Base-by-base conservation (phyloP, 2,329 filamentous ascomycete genomes). In the Aureobasidium sp. region DNA sequence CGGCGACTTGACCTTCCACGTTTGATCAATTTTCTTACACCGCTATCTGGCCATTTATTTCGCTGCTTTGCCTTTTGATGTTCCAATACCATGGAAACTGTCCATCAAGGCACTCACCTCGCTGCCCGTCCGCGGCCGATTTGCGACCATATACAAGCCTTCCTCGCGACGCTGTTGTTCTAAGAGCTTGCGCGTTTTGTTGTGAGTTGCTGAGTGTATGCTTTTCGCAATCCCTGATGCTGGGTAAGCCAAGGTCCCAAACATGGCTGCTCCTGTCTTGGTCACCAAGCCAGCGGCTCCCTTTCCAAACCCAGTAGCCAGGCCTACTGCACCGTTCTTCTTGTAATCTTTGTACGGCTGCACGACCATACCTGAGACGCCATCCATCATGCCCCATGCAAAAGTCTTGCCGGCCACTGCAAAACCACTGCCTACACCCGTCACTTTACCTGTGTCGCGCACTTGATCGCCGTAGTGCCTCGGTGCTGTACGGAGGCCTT, bases 291-390 rank as follows among this genome's bases (percentile, higher is more conserved):
- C 88, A 3, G 85, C 87, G 37, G 91, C 79, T 0, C 87, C 88
- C 64, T 88, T 90, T 1, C 83, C 87, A 42, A 91, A 75, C 0
- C 88, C 88, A 66, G 90, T 91, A 11, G 90, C 63, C 6, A 90
- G 74, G 1, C 88, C 88, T 3, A 73, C 74, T 3, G 73, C 64
- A 2, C 82, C 83, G 55, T 81, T 79, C 57, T 84, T 79, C 60
- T 76, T 75, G 2, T 78, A 78, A n/a, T 81, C 87, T 54, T 76
- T 76, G 3, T 84, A 65, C 0, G 88, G 88, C 59, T 90, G 87
- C 0, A 81, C 89, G 10, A 89, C 77, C 1, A 93, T 71, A 0
- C 87, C 88, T 2, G 86, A 80, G 12, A 90, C 79, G 1, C 87
- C 88, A 62, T 90, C 86, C 62, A 81, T 90, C 37, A 90, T 70